Evolutionary conservation across 116 monocot genomes (phyloP).

Genomic region (Iris pallida): DNA sequence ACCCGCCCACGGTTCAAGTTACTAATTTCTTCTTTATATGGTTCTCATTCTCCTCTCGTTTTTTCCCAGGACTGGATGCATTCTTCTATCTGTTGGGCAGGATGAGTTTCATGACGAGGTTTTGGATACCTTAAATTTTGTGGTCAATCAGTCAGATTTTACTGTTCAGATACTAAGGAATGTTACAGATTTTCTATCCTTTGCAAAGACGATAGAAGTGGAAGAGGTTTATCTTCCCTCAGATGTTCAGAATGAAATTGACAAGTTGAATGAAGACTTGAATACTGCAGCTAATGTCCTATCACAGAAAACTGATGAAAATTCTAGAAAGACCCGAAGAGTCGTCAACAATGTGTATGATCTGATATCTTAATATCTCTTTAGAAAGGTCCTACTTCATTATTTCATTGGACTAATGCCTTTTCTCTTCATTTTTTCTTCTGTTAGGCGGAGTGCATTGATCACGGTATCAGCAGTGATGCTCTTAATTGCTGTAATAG

Average conservation of each 20-base stretch:
- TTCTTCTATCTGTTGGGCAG: constrained; percentile 73
- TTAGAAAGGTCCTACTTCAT: neutral
- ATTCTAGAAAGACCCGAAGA: constrained; percentile 45
- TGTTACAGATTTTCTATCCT: constrained; percentile 69
- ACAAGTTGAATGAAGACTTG: constrained; percentile 58
- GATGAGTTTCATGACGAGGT: constrained; percentile 68
- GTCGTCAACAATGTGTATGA: constrained; percentile 57
- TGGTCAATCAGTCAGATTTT: constrained; percentile 84
- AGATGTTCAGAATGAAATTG: constrained; percentile 61
- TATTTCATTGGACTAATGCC: constrained; percentile 1
- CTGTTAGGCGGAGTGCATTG: constrained; percentile 42
- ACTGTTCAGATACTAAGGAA: constrained; percentile 74
- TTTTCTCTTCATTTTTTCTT: constrained; percentile 2
- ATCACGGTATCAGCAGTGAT: constrained; percentile 62
- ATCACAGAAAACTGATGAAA: constrained; percentile 64
- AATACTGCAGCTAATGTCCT: constrained; percentile 42
- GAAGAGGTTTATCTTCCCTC: constrained; percentile 60
- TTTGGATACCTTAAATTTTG: constrained; percentile 60
- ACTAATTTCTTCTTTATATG: no score
- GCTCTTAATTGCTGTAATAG: constrained; percentile 64
- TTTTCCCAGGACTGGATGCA: constrained; percentile 60
- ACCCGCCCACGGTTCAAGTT: no score
- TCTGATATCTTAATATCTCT: neutral
- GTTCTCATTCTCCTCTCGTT: no score
- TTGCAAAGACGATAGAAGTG: constrained; percentile 68